phyloP scores from a whole-genome alignment of 768 basidiomycete species.

The Suillus bovinus region DNA sequence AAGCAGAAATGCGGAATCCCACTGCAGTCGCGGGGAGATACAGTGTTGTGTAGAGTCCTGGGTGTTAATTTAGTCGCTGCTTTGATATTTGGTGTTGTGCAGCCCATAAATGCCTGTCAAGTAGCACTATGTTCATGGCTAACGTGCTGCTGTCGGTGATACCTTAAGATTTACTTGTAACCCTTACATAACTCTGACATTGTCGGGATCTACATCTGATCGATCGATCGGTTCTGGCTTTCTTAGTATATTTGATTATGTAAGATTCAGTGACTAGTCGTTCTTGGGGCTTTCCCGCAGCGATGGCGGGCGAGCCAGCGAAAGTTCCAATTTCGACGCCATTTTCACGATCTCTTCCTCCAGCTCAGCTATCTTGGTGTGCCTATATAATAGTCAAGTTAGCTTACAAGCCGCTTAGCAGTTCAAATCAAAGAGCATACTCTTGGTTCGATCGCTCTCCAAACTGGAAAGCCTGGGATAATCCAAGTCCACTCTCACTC shows the following conservation, averaged over 20 bases:
- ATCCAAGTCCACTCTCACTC: slow-evolving; percentile 52
- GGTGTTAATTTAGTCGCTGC: too few relatives aligned
- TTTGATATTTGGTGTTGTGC: neutral
- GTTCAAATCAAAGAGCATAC: slow-evolving; percentile 41
- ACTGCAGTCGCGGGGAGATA: slow-evolving; percentile 76
- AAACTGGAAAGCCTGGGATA: slow-evolving; percentile 75
- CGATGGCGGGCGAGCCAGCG: slow-evolving; percentile 46
- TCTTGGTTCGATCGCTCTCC: slow-evolving; percentile 69
- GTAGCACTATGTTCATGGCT: neutral
- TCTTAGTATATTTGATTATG: too few relatives aligned
- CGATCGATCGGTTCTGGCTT: too few relatives aligned
- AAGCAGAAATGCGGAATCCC: slow-evolving; percentile 89
- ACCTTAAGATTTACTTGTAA: too few relatives aligned
- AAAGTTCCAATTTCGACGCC: slow-evolving; percentile 50
- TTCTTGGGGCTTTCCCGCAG: slow-evolving; percentile 5
- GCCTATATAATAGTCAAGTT: slow-evolving; percentile 40
- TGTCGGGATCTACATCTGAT: too few relatives aligned
- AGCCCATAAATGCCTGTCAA: too few relatives aligned
- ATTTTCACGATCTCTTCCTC: slow-evolving; percentile 55
- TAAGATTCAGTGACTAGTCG: too few relatives aligned
- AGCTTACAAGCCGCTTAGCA: neutral
- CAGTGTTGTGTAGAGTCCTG: slow-evolving; percentile 58
- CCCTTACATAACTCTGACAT: too few relatives aligned
- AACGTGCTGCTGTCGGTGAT: too few relatives aligned
- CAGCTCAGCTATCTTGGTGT: slow-evolving; percentile 54